Percentiles rank a stretch among this genome's conserved stretches.
Conservation (phyloP, 2,329 filamentous ascomycete species). For the Mycosphaerella sp. region DNA sequence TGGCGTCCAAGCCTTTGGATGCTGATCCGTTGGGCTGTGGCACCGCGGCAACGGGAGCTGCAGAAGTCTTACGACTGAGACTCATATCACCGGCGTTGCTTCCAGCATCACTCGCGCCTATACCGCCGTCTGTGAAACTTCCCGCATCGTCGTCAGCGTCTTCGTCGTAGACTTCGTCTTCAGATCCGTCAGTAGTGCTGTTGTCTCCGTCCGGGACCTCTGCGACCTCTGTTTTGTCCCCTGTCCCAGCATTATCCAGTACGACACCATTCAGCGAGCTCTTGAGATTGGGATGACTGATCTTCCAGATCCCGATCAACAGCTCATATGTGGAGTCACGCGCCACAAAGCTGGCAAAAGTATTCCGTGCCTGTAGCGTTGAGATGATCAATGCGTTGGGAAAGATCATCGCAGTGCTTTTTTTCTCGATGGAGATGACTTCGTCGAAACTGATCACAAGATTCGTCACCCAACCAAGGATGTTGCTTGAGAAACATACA, state of each 20-base stretch:
- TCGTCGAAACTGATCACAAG: constrained; percentile 98
- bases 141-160: constrained; percentile 64
- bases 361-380: constrained; percentile 88
- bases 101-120: constrained; percentile 45
- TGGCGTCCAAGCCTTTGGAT: constrained; percentile 27
- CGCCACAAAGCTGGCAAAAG: constrained; percentile 92
- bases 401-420: constrained; percentile 90
- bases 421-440: constrained; percentile 93
- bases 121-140: constrained; percentile 52
- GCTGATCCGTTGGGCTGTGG: constrained; percentile 36
- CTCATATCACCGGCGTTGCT: constrained; percentile 47
- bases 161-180: constrained; percentile 73
- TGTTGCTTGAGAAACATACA: constrained; percentile 98
- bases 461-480: constrained; percentile 95
- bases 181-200: constrained; percentile 57
- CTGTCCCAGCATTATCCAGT: constrained; percentile 67
- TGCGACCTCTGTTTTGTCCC: constrained; percentile 85
- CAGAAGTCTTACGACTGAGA: constrained; percentile 67
- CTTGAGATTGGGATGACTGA: constrained; percentile 84
- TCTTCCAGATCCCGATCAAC: constrained; percentile 97
- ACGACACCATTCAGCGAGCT: constrained; percentile 86
- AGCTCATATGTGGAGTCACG: constrained; percentile 95
- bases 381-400: constrained; percentile 97
- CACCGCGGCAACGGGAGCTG: constrained; percentile 36
- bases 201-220: constrained; percentile 51